Evolutionary conservation across 1,284 basidiomycete species (phyloP).

Genomic region (Cryptococcus jaspeensis): DNA sequence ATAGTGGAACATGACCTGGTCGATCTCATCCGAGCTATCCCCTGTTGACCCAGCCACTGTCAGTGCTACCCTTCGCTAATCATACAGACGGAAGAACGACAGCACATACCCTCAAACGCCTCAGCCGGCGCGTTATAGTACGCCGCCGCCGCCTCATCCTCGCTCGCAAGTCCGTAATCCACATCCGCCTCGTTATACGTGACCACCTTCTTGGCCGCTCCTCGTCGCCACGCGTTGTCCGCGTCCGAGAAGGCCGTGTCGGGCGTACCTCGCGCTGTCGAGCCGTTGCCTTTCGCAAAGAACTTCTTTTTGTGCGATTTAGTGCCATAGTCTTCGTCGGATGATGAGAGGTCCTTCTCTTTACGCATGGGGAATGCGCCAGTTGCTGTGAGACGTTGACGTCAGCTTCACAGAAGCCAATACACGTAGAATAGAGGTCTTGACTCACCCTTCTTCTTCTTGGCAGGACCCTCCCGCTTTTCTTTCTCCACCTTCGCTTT

Average conservation of each 20-base stretch:
- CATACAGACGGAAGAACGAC: not conserved
- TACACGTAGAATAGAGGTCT: not conserved
- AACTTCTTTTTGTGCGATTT: constrained; percentile 84
- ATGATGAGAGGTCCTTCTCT: constrained; percentile 47
- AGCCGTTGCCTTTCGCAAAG: constrained; percentile 55
- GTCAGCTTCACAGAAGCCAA: not conserved
- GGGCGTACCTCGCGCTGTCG: constrained; percentile 25
- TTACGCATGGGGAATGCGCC: constrained; percentile 33
- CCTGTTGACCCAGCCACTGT: constrained; percentile 1
- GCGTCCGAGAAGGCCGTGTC: constrained; percentile 40
- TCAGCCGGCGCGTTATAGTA: constrained; percentile 65
- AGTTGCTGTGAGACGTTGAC: constrained; percentile 11
- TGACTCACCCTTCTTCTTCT: constrained; percentile 24
- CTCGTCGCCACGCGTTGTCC: constrained; percentile 71
- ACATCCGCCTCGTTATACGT: constrained; percentile 63
- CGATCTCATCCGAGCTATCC: constrained; percentile 69
- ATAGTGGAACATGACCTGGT: constrained; percentile 75
- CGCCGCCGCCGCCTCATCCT: constrained; percentile 63
- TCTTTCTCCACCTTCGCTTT: constrained; percentile 23
- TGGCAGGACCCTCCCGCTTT: constrained; percentile 10
- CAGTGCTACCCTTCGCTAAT: not conserved
- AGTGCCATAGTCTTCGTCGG: constrained; percentile 82
- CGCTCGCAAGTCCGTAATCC: constrained; percentile 63
- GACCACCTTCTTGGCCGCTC: constrained; percentile 73
- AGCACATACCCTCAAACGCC: constrained; percentile 18